phyloP scores from a whole-genome alignment of 768 basidiomycete genomes.

The Cubamyces sp. region DNA sequence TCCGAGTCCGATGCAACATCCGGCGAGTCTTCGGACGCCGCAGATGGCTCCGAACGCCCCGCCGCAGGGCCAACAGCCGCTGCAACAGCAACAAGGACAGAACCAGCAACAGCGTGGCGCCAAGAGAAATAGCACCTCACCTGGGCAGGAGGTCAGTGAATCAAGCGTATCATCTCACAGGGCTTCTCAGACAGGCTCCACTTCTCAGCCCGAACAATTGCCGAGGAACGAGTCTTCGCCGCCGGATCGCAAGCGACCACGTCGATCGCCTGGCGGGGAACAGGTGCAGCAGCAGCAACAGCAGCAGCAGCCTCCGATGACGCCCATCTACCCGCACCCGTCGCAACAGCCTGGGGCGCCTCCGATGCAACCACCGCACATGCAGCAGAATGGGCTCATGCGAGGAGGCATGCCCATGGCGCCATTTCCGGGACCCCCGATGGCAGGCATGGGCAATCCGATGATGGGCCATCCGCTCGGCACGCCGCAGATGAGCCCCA shows the following conservation, averaged over 20 bases:
- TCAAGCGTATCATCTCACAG: not conserved
- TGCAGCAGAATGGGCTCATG: slow-evolving; percentile 46
- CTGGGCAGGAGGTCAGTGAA: slow-evolving; percentile 38
- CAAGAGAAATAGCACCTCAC: slow-evolving; percentile 43
- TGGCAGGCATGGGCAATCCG: slow-evolving; percentile 35
- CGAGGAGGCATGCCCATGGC: slow-evolving; percentile 38
- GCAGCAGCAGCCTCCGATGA: slow-evolving; percentile 43
- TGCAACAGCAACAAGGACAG: slow-evolving; percentile 30
- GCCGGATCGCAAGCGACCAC: slow-evolving; percentile 37
- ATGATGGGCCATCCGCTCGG: slow-evolving; percentile 41
- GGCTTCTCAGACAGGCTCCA: slow-evolving; percentile 13
- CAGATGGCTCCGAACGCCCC: slow-evolving; percentile 24
- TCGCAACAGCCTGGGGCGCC: slow-evolving; percentile 36
- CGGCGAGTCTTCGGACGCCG: slow-evolving; percentile 39
- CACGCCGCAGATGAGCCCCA: slow-evolving; percentile 35
- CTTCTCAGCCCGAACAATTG: slow-evolving; percentile 32
- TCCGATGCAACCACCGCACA: slow-evolving; percentile 35
- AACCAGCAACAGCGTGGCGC: slow-evolving; percentile 26
- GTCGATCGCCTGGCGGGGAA: slow-evolving; percentile 36
- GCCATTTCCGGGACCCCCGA: slow-evolving; percentile 36
- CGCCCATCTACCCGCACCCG: slow-evolving; percentile 40
- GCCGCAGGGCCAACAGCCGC: slow-evolving; percentile 27
- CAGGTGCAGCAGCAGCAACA: slow-evolving; percentile 28
- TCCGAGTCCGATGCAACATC: slow-evolving; percentile 39
- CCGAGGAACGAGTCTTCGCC: slow-evolving; percentile 39